Conservation (phyloP, 169 alveolate genomes). For the Plasmodium vivax region DNA sequence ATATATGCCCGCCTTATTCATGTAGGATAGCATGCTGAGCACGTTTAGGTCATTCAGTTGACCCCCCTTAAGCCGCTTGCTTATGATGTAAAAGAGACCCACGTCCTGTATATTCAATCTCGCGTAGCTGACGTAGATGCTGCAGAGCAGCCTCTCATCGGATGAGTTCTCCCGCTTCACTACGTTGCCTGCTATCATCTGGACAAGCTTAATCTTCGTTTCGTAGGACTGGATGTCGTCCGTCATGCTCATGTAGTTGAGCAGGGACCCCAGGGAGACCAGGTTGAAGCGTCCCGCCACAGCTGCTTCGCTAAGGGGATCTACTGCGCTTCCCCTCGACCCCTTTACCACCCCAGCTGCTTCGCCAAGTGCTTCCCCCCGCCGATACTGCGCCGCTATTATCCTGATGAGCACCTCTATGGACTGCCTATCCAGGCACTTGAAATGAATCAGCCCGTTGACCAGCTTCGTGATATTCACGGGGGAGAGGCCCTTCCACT, state of each 20-base stretch:
- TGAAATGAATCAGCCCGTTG: constrained; percentile 30
- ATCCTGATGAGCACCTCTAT: constrained; percentile 21
- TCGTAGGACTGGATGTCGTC: constrained; percentile 52
- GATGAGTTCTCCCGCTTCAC: not conserved
- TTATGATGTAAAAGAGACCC: constrained; percentile 20
- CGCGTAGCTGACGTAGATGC: constrained; percentile 38
- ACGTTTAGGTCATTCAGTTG: constrained; percentile 6
- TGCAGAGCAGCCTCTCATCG: constrained; percentile 24
- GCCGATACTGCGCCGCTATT: not conserved
- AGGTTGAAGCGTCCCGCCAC: constrained; percentile 10
- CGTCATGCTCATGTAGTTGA: constrained; percentile 46
- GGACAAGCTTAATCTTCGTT: constrained; percentile 3
- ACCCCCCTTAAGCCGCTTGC: not conserved
- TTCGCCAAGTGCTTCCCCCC: not conserved
- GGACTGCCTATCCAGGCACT: constrained; percentile 3
- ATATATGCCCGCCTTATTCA: constrained; percentile 35
- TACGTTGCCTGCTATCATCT: constrained; percentile 25
- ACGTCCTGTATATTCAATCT: constrained; percentile 45
- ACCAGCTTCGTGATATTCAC: constrained; percentile 33
- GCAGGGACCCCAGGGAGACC: constrained; percentile 7
- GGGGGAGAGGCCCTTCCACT: constrained; percentile 2
- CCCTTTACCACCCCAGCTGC: not conserved
- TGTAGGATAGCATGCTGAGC: constrained; percentile 21
- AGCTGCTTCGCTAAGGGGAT: not conserved
- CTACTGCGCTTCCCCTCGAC: not conserved